A percentile compares a stretch with the other conserved stretches of the same genome.
Evolutionary conservation across 2,329 filamentous ascomycete species (phyloP).

Genomic region (Microsporum ferrugineum): DNA sequence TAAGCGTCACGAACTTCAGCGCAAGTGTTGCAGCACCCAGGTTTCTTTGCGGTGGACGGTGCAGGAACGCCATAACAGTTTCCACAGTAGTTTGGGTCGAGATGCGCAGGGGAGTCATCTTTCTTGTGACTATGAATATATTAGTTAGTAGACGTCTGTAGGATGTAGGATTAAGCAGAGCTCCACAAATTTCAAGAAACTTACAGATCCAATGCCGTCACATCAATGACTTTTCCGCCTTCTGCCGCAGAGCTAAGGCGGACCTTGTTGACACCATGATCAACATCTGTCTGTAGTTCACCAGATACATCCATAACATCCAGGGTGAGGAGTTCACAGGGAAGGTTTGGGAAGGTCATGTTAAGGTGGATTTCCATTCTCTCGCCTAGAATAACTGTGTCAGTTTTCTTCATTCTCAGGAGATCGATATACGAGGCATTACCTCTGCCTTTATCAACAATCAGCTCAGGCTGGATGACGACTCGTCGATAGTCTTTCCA

Average conservation of each 20-base stretch:
- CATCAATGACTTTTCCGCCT: constrained; percentile 64
- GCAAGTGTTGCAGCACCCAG: constrained; percentile 94
- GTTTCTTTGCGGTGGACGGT: constrained; percentile 59
- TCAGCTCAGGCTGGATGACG: constrained; percentile 76
- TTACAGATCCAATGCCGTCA: constrained; percentile 56
- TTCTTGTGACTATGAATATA: constrained; percentile 46
- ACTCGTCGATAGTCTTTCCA: constrained; percentile 87
- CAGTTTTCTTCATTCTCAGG: too few species aligned
- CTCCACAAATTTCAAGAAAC: constrained; percentile 20
- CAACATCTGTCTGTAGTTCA: constrained; percentile 87
- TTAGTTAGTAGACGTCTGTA: neutral
- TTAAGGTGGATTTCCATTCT: constrained; percentile 99
- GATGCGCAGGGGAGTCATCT: constrained; percentile 60
- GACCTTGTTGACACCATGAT: constrained; percentile 86
- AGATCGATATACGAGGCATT: constrained; percentile 13
- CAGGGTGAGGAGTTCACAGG: constrained; percentile 88
- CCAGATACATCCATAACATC: constrained; percentile 99
- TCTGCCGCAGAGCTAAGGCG: constrained; percentile 61
- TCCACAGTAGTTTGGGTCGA: constrained; percentile 87
- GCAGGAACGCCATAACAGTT: constrained; percentile 77
- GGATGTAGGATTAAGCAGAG: neutral
- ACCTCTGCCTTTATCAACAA: constrained; percentile 96
- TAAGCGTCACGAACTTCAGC: constrained; percentile 95
- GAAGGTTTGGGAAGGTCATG: constrained; percentile 84
- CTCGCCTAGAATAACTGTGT: constrained; percentile 50